Conservation (phyloP, 345 rosid genomes). For the Gossypium thurberi region DNA sequence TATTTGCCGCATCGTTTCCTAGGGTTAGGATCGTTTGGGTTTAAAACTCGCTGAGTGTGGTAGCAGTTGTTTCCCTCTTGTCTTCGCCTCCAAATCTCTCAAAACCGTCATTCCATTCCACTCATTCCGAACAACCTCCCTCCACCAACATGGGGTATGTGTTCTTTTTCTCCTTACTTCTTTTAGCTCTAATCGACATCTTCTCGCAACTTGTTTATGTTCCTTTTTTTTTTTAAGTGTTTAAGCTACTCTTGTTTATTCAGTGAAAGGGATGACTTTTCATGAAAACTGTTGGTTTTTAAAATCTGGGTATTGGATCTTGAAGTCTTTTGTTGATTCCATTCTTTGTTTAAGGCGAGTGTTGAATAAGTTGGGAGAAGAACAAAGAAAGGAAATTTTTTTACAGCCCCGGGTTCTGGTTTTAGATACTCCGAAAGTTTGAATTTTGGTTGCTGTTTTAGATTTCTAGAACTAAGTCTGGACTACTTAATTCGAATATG, state of each 20-base stretch:
- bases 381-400: neutral
- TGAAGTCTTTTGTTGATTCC: neutral
- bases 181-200: neutral
- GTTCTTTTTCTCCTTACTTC: neutral
- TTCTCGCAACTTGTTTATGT: neutral
- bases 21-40: constrained; percentile 9
- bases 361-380: neutral
- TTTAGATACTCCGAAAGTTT: neutral
- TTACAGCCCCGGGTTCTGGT: neutral
- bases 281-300: neutral
- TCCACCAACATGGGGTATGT: constrained; percentile 21
- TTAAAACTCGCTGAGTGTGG: neutral
- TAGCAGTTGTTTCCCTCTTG: constrained; percentile 3
- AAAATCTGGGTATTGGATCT: neutral
- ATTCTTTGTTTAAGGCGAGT: neutral
- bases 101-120: neutral
- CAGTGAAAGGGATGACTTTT: neutral
- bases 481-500: neutral
- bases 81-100: neutral
- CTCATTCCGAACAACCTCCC: neutral
- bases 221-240: neutral
- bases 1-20: neutral
- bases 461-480: neutral
- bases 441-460: neutral
- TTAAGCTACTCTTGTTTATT: neutral